phyloP scores from a whole-genome alignment of 176 grass and related monocot species.

The Paspalum vaginatum region DNA sequence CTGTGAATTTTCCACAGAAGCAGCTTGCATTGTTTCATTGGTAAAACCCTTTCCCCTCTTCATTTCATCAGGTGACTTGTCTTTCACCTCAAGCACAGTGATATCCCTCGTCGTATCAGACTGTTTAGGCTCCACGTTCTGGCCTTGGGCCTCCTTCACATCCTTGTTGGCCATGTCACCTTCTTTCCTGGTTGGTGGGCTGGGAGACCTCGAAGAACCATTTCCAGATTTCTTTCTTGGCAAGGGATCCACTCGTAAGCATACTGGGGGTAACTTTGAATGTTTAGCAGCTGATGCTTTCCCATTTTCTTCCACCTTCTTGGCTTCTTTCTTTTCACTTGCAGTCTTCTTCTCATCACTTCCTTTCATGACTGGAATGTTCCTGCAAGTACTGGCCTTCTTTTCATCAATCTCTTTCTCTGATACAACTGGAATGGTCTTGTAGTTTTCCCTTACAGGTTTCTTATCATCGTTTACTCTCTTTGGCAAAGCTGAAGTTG shows the following conservation, averaged over 20 bases:
- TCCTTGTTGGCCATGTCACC: slow-evolving; percentile 26
- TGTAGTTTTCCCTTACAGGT: slow-evolving; percentile 34
- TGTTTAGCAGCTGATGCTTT: slow-evolving; percentile 45
- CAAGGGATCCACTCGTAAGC: slow-evolving; percentile 75
- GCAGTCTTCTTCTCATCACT: slow-evolving; percentile 39
- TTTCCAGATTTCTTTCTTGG: slow-evolving; percentile 67
- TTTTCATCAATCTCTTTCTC: slow-evolving; percentile 48
- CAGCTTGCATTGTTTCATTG: slow-evolving; percentile 26
- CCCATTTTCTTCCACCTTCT: slow-evolving; percentile 42
- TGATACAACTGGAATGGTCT: slow-evolving; percentile 38
- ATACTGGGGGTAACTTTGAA: slow-evolving; percentile 80
- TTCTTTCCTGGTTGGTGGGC: slow-evolving; percentile 30
- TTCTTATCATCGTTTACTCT: slow-evolving; percentile 10
- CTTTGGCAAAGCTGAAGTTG: slow-evolving; percentile 28
- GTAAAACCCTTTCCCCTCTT: background rate
- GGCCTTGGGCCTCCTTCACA: slow-evolving; percentile 7
- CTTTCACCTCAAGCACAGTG: slow-evolving; percentile 34
- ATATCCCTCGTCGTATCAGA: slow-evolving; percentile 33
- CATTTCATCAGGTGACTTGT: slow-evolving; percentile 21
- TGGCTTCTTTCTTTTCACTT: slow-evolving; percentile 42
- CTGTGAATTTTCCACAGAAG: slow-evolving; percentile 25
- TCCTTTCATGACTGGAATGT: slow-evolving; percentile 56
- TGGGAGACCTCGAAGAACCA: slow-evolving; percentile 54
- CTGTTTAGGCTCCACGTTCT: slow-evolving; percentile 32
- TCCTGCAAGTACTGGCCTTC: slow-evolving; percentile 36